phyloP scores from a whole-genome alignment of 306 rosid genomes.

The Rosa lucieae region DNA sequence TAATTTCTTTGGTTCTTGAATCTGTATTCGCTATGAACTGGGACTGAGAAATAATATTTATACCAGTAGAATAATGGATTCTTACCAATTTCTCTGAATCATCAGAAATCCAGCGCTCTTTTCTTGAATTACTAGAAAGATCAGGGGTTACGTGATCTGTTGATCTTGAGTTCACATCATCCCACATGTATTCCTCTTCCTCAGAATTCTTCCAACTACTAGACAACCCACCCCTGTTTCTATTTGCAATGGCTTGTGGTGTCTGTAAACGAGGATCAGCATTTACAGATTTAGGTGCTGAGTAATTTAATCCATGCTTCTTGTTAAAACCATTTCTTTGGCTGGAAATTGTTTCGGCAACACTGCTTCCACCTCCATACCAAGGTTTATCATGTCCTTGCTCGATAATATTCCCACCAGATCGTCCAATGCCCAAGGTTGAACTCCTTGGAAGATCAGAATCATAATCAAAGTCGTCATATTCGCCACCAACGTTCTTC shows the following conservation, averaged over 20 bases:
- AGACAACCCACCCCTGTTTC: constrained; percentile 43
- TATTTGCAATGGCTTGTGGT: constrained; percentile 38
- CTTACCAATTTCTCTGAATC: constrained; percentile 73
- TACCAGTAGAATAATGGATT: neutral
- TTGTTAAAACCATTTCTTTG: constrained; percentile 66
- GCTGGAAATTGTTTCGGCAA: constrained; percentile 46
- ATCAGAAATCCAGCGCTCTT: constrained; percentile 54
- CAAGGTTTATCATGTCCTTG: constrained; percentile 57
- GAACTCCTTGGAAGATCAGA: constrained; percentile 53
- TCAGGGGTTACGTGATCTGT: constrained; percentile 42
- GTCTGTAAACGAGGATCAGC: constrained; percentile 45
- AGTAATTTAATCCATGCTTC: constrained; percentile 49
- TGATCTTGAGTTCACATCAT: constrained; percentile 59
- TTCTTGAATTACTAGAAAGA: constrained; percentile 44
- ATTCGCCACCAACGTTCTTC: constrained; percentile 46
- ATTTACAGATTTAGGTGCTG: constrained; percentile 53
- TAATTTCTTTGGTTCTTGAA: neutral
- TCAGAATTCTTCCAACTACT: constrained; percentile 86
- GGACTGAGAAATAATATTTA: neutral
- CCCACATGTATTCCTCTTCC: constrained; percentile 93
- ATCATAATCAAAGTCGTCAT: constrained; percentile 52
- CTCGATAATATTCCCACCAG: constrained; percentile 49
- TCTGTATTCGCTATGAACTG: neutral
- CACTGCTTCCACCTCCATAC: constrained; percentile 48
- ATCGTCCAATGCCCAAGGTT: constrained; percentile 39